These are phyloP conservation scores for Liquidambar formosana DNA, from an alignment of 164 flowering plant genomes.

Conservation along the genomic window DNA sequence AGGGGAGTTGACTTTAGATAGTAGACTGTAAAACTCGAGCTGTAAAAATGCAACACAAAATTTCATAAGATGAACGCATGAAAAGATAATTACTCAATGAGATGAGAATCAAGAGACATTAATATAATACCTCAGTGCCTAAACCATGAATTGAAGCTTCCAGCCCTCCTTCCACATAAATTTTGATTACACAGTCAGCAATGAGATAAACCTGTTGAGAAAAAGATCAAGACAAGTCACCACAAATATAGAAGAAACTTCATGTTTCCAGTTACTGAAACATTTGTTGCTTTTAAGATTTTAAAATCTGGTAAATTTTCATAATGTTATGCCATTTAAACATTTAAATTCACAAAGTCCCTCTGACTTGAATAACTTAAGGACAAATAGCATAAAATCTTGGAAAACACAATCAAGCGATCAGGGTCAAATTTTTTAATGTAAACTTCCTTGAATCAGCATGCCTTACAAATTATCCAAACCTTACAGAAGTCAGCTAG, in stretches of 20 bases:
- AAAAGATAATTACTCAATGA: not conserved
- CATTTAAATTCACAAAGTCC: not conserved
- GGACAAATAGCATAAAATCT: not conserved
- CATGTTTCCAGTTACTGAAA: not conserved
- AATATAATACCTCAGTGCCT: slow-evolving; percentile 73
- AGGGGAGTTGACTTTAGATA: slow-evolving; percentile 50
- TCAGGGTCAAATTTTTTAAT: not conserved
- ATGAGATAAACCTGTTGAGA: slow-evolving; percentile 69
- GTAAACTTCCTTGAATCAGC: too few species aligned
- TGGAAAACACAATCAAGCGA: not conserved
- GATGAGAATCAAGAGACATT: not conserved
- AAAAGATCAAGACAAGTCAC: not conserved
- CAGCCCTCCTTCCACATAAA: slow-evolving; percentile 84
- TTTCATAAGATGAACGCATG: not conserved
- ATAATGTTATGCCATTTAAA: not conserved
- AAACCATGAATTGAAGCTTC: slow-evolving; percentile 72
- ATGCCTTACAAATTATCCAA: too few species aligned
- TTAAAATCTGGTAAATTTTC: not conserved
- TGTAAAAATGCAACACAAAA: slow-evolving; percentile 33
- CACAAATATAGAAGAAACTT: not conserved
- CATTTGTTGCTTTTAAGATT: not conserved
- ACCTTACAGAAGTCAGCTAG: too few species aligned
- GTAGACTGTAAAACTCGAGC: slow-evolving; percentile 80
- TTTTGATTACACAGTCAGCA: slow-evolving; percentile 65
- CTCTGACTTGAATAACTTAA: not conserved